Evolutionary conservation across 2,329 filamentous ascomycete genomes (phyloP), one percentile per base, ranked within the genome.

Genomic region (Xylariaceae sp.): DNA sequence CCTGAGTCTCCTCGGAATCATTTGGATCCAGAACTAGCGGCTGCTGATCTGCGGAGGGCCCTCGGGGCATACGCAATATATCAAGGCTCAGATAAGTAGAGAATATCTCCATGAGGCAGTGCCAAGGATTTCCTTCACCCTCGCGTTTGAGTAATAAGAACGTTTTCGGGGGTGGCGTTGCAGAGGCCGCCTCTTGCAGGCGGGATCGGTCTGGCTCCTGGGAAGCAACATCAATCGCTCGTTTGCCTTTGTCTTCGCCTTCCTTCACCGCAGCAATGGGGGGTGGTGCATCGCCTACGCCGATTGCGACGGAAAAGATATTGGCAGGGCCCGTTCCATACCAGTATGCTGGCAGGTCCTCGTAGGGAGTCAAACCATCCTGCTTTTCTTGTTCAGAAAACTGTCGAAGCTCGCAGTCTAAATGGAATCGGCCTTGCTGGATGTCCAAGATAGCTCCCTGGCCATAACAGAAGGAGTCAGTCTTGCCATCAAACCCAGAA

Each of bases 61-160:
- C n/a, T n/a, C n/a, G n/a, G n/a, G n/a, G n/a, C n/a, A n/a, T n/a
- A n/a, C n/a, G n/a, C n/a, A n/a, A n/a, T n/a, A n/a, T n/a, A n/a
- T n/a, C n/a, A n/a, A n/a, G n/a, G n/a, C n/a, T n/a, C n/a, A n/a
- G n/a, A n/a, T n/a, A n/a, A n/a, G n/a, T n/a, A n/a, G n/a, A n/a
- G n/a, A n/a, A n/a, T n/a, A n/a, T n/a, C n/a, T n/a, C n/a, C n/a
- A n/a, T n/a, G n/a, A n/a, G n/a, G 71, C 53, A 58, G 48, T 71
- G 67, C 67, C 67, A 70, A 30, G 58, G 55, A 48, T 70, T 69
- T 1, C 19, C 45, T 6, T 58, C 52, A 9, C 65, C 66, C 53
- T 70, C 68, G n/a, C 68, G 60, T 51, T 66, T 67, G 32, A 69
- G 47, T 7, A 68, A 55, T n/a, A 69, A 56, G 7, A 59, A 57